Evolutionary conservation across 2,329 filamentous ascomycete genomes (phyloP).

Genomic region (Delphinella strobiligena): DNA sequence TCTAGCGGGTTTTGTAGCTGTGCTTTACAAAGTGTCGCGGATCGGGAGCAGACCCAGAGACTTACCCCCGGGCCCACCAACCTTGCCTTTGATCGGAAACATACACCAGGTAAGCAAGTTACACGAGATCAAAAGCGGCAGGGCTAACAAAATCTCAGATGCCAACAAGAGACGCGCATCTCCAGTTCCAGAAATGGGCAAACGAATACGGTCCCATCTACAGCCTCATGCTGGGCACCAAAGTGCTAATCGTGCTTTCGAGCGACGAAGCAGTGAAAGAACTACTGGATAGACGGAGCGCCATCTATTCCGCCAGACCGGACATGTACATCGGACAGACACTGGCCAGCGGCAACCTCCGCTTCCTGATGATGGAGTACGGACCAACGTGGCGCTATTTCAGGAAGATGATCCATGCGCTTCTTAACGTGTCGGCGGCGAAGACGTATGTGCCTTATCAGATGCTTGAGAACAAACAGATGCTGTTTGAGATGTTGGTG

Average conservation of each 20-base stretch:
- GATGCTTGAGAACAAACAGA: constrained; percentile 12
- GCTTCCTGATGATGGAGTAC: constrained; percentile 34
- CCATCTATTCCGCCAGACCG: constrained; percentile 32
- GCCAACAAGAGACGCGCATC: constrained; percentile 28
- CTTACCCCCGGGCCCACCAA: constrained; percentile 17
- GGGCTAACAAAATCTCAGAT: constrained; percentile 20
- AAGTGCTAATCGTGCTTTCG: constrained; percentile 35
- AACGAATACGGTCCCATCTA: constrained; percentile 40
- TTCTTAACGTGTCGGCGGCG: constrained; percentile 16
- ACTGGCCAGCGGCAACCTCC: constrained; percentile 35
- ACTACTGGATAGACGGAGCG: constrained; percentile 33
- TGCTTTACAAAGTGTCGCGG: not conserved
- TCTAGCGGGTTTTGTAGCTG: not conserved
- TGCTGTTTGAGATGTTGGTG: constrained; percentile 15
- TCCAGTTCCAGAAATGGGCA: constrained; percentile 42
- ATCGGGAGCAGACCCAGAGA: constrained; percentile 14
- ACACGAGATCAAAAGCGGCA: not conserved
- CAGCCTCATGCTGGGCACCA: constrained; percentile 38
- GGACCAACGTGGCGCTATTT: constrained; percentile 17
- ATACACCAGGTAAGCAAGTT: constrained; percentile 13
- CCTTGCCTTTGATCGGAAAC: constrained; percentile 16
- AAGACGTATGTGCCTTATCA: constrained; percentile 18
- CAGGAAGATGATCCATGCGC: constrained; percentile 17
- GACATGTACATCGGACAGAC: constrained; percentile 24
- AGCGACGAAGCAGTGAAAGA: constrained; percentile 37